phyloP scores from a whole-genome alignment of 2,329 filamentous ascomycete species.

The Cladosporium colombiae region DNA sequence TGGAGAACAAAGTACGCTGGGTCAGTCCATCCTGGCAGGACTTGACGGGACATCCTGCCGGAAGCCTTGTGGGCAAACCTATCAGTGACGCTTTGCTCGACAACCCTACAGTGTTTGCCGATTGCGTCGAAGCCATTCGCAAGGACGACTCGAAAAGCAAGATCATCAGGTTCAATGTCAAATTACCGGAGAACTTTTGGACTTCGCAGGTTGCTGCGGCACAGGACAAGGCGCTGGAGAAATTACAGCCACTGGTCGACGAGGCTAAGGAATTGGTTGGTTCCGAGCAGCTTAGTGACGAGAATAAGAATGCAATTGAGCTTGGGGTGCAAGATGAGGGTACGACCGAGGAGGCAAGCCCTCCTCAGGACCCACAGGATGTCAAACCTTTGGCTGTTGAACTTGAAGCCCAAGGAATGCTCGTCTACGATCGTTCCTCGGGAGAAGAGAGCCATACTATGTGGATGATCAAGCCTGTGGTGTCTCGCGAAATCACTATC shows the following conservation, averaged over 20 bases:
- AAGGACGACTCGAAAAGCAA: slow-evolving; percentile 91
- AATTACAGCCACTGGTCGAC: background rate
- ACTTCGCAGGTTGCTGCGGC: background rate
- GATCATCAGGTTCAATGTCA: slow-evolving; percentile 77
- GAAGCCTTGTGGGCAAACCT: slow-evolving; percentile 71
- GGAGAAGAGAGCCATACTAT: slow-evolving; percentile 93
- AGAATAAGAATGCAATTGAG: slow-evolving; percentile 26
- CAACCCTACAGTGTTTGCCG: slow-evolving; percentile 76
- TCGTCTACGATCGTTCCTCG: slow-evolving; percentile 89
- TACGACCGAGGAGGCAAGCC: background rate
- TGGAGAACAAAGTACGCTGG: slow-evolving; percentile 90
- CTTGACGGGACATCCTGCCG: slow-evolving; percentile 77
- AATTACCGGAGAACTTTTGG: slow-evolving; percentile 49
- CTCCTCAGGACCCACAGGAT: slow-evolving; percentile 27
- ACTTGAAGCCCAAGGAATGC: slow-evolving; percentile 95
- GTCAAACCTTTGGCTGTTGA: slow-evolving; percentile 60
- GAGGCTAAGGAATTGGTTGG: background rate
- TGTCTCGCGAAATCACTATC: slow-evolving; percentile 90
- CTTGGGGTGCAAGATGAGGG: slow-evolving; percentile 8
- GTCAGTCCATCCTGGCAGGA: slow-evolving; percentile 95
- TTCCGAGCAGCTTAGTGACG: slow-evolving; percentile 23
- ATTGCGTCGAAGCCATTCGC: slow-evolving; percentile 84
- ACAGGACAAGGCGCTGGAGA: slow-evolving; percentile 34
- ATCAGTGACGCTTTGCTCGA: slow-evolving; percentile 81
- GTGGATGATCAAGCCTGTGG: slow-evolving; percentile 98